These are phyloP conservation scores for Epichloe baconii DNA, from an alignment of 2,329 filamentous ascomycete genomes.

Conservation along the genomic window DNA sequence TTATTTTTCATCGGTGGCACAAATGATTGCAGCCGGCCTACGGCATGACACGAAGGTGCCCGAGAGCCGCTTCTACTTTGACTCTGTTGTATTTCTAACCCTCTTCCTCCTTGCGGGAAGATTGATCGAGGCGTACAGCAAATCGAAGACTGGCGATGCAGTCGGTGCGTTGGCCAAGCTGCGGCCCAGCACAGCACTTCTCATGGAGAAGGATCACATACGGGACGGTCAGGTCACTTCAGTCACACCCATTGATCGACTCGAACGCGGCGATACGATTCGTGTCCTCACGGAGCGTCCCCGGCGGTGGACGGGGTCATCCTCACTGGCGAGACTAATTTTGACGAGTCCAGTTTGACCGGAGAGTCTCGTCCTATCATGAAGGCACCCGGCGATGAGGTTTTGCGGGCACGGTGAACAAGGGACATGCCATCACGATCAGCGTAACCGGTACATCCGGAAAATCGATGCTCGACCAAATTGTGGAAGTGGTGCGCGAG, in stretches of 20 bases:
- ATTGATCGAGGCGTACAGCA: constrained; percentile 81
- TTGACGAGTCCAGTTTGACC: constrained; percentile 86
- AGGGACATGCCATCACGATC: constrained; percentile 47
- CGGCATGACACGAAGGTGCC: constrained; percentile 24
- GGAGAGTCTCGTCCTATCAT: constrained; percentile 58
- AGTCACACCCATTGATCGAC: constrained; percentile 46
- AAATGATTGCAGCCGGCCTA: constrained; percentile 54
- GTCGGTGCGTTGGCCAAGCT: constrained; percentile 68
- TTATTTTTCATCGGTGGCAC: constrained; percentile 68
- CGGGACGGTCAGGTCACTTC: constrained; percentile 22
- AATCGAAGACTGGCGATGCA: constrained; percentile 78
- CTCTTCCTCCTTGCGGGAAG: constrained; percentile 67
- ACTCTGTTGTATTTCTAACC: constrained; percentile 84
- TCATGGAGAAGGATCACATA: constrained; percentile 39
- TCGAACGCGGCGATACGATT: constrained; percentile 64
- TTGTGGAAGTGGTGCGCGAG: constrained; percentile 63
- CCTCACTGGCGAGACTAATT: constrained; percentile 48
- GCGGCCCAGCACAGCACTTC: constrained; percentile 60
- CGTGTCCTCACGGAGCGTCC: constrained; percentile 65
- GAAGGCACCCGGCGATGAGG: constrained; percentile 48
- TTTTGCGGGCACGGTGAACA: constrained; percentile 69
- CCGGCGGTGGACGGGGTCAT: constrained; percentile 73
- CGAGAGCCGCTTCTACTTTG: constrained; percentile 61
- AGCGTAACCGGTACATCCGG: constrained; percentile 52
- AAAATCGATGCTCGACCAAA: constrained; percentile 66